Base-by-base conservation (phyloP, 805 yeast species). In the Wickerhamiella occidentalis region DNA sequence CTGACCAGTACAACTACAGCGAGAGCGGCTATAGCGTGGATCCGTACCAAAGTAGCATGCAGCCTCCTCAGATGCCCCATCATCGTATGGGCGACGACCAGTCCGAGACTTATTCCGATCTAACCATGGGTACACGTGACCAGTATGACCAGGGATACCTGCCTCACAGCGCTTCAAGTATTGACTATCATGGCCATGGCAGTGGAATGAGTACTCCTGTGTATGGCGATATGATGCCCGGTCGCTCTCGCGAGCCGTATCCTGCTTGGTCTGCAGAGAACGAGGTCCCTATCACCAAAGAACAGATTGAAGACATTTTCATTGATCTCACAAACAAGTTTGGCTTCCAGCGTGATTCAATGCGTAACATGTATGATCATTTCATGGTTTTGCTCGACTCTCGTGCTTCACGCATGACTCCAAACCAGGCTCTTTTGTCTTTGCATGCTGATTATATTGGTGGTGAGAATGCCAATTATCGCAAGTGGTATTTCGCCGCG, bases 191-290 rank as follows among this genome's bases (percentile, higher is more conserved):
- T 48, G 63, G 61, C 52, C 77, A 92, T 61, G 82, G 92, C 0
- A 80, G 94, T 11, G 96, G 96, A 54, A 85, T 95, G 40, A 85
- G 95, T 1, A 92, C 98, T 38, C 97, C 98, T 18, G 78, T 85
- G 57, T 84, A 84, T 63, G 94, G 92, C 37, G 78, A 79, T 50
- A 28, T 47, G 48, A 45, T 37, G 22, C 45, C 49, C 17, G 59
- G 49, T 15, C 57, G 64, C 35, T 60, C 94, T 59, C 78, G 87
- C 41, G 92, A 92, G 66, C 99, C 98, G 29, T 92, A 90, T 66
- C 98, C 99, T 40, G 97, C 98, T 47, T 92, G 98, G 98, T 85
- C 96, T 22, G 94, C 94, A 43, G 97, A 92, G 67, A 88, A 71
- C 51, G 74, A 80, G 63, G 84, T 82, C 19, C 95, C 96, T 7